Evolutionary conservation across 2,329 filamentous ascomycete species (phyloP).

Genomic region (Diplocarpon mali): DNA sequence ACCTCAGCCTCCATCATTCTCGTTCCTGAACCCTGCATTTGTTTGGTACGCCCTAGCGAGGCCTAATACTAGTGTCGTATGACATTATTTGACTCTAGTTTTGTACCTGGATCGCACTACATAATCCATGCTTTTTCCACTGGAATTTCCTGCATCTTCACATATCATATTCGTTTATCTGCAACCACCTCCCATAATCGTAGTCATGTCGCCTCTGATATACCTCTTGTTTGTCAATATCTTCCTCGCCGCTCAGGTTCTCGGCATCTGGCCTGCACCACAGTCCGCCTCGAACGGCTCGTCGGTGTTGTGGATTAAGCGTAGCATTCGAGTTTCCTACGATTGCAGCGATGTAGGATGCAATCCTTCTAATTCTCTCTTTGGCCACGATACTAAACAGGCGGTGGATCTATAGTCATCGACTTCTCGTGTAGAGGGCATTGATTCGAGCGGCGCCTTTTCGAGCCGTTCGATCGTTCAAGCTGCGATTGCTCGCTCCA

Average conservation of each 20-base stretch:
- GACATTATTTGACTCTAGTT: too few relatives aligned
- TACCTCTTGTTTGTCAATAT: background rate
- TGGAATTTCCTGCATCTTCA: background rate
- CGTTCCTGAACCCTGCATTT: too few relatives aligned
- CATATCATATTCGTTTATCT: background rate
- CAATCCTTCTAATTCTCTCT: background rate
- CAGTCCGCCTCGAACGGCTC: slow-evolving; percentile 2
- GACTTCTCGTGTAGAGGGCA: background rate
- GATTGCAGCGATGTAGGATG: slow-evolving; percentile 1
- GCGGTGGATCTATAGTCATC: slow-evolving; percentile 13
- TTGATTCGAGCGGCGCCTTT: slow-evolving; percentile 4
- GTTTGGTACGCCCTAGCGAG: too few relatives aligned
- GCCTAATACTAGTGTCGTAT: too few relatives aligned
- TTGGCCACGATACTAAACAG: slow-evolving; percentile 19
- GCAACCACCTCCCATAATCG: background rate
- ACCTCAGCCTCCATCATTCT: too few relatives aligned
- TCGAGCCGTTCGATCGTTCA: slow-evolving; percentile 42
- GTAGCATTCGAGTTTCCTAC: slow-evolving; percentile 4
- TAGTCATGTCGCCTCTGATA: slow-evolving; percentile 1
- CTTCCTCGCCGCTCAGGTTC: background rate
- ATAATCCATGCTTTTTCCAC: too few relatives aligned
- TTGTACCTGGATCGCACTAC: too few relatives aligned
- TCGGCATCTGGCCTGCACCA: slow-evolving; percentile 9
- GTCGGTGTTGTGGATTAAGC: slow-evolving; percentile 6
- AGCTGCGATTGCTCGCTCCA: slow-evolving; percentile 46